Evolutionary conservation across 108 stramenopile genomes (phyloP), one percentile per base, ranked within the genome.

Genomic region (Nitzschia sp.): DNA sequence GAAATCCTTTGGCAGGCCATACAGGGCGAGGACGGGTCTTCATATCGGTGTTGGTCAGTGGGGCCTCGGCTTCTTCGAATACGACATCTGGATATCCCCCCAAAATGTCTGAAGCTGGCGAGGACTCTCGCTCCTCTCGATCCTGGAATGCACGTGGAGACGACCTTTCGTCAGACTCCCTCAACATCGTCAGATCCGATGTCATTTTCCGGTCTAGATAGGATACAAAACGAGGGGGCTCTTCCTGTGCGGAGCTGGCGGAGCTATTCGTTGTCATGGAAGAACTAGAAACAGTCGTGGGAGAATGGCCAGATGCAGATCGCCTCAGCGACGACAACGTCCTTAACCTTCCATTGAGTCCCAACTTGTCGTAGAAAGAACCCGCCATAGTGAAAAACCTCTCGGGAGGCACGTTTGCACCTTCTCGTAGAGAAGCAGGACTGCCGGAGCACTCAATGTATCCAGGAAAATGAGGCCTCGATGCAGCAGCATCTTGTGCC

Each of bases 41-140:
- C 29, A 41, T 37, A 8, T 53, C 62, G 10, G 48, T 41, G 14
- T 54, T 59, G 15, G 51, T 42, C 14, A 19, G 21, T 38, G 52
- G 51, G 11, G 67, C 65, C 38, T 79, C 57, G 12, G 78, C 78
- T 39, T 59, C 78, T 62, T 73, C 78, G 51, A 79, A 73, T 7
- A 68, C 14, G 11, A 73, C 52, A 19, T 72, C 70, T 0, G 77
- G 41, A 40, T 72, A 54, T n/a, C 56, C 65, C 2, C 53, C 53
- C 26, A 67, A 20, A 10, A 63, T 62, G 10, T 56, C 15, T 10
- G 60, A n/a, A 10, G 71, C 58, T 11, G 72, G 71, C 19, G 78
- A 79, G 10, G 64, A 53, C 21, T 57, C 68, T 14, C 77, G 29
- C 14, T 60, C 46, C 38, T 52, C 61, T 21, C 39, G 24, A 7